A percentile compares a stretch with the other conserved stretches of the same genome.
Evolutionary conservation across 345 rosid species (phyloP).

Genomic region (Geranium brycei): DNA sequence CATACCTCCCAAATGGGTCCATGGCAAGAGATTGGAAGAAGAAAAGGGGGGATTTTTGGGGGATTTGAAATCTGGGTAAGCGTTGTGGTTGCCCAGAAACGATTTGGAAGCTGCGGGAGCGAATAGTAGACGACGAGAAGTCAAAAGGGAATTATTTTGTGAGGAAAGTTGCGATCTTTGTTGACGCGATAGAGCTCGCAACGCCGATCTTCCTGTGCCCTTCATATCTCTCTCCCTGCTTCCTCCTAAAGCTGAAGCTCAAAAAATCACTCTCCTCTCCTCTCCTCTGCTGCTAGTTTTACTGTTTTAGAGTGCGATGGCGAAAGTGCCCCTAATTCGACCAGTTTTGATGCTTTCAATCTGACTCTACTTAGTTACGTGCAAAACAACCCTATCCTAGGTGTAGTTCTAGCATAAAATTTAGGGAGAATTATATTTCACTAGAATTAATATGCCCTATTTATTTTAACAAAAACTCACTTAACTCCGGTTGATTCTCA

Average conservation of each 20-base stretch:
- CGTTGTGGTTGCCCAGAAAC: constrained; percentile 2
- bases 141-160: constrained; percentile 7
- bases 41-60: constrained; percentile 12
- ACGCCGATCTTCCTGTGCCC: not conserved
- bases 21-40: constrained; percentile 13
- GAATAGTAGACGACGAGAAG: constrained; percentile 21
- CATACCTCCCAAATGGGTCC: constrained; percentile 32
- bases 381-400: no score
- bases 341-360: no score
- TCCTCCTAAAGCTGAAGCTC: not conserved
- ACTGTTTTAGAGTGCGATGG: no score
- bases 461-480: no score
- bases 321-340: no score
- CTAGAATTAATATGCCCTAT: no score
- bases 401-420: no score
- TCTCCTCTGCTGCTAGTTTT: no score
- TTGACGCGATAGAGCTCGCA: constrained; percentile 16
- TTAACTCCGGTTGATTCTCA: no score
- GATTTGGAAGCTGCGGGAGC: constrained; percentile 15
- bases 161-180: constrained; percentile 3
- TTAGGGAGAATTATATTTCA: no score
- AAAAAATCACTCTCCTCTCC: no score
- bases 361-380: no score
- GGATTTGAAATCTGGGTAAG: constrained; percentile 6
- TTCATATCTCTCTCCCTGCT: not conserved